A percentile compares a stretch with the other conserved stretches of the same genome.
phyloP scores from a whole-genome alignment of 2,329 filamentous ascomycete genomes.

The Claviceps sp. region DNA sequence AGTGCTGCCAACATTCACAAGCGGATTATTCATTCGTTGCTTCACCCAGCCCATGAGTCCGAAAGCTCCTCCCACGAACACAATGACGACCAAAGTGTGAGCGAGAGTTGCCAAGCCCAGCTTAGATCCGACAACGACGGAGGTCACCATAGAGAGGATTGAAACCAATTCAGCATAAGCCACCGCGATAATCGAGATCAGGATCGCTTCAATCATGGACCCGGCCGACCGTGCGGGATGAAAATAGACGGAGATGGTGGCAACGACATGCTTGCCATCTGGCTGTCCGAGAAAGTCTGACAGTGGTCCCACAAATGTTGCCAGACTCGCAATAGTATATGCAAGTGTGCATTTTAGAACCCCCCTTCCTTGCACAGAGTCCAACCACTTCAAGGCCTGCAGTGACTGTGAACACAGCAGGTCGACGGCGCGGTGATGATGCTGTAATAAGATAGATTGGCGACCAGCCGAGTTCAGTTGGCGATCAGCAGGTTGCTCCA shows the following conservation, averaged over 20 bases:
- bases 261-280: slow-evolving; percentile 82
- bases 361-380: slow-evolving; percentile 56
- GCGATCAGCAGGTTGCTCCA: neutral
- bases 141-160: slow-evolving; percentile 69
- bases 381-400: slow-evolving; percentile 32
- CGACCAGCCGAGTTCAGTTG: neutral
- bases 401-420: neutral
- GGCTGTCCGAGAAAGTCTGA: slow-evolving; percentile 62
- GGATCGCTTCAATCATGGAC: slow-evolving; percentile 70
- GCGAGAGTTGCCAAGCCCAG: slow-evolving; percentile 55
- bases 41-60: slow-evolving; percentile 77
- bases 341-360: slow-evolving; percentile 80
- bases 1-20: slow-evolving; percentile 71
- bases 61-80: slow-evolving; percentile 71
- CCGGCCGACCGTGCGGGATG: slow-evolving; percentile 71
- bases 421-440: neutral
- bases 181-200: slow-evolving; percentile 62
- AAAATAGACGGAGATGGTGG: slow-evolving; percentile 83
- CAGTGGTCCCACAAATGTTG: slow-evolving; percentile 61
- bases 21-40: slow-evolving; percentile 56
- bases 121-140: slow-evolving; percentile 56
- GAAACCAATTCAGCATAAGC: slow-evolving; percentile 53
- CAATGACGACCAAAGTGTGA: slow-evolving; percentile 59
- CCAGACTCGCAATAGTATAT: slow-evolving; percentile 69
- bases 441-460: neutral